Evolutionary conservation across 2,329 filamentous ascomycete genomes (phyloP).

Genomic region (Aphanoascus verrucosus): DNA sequence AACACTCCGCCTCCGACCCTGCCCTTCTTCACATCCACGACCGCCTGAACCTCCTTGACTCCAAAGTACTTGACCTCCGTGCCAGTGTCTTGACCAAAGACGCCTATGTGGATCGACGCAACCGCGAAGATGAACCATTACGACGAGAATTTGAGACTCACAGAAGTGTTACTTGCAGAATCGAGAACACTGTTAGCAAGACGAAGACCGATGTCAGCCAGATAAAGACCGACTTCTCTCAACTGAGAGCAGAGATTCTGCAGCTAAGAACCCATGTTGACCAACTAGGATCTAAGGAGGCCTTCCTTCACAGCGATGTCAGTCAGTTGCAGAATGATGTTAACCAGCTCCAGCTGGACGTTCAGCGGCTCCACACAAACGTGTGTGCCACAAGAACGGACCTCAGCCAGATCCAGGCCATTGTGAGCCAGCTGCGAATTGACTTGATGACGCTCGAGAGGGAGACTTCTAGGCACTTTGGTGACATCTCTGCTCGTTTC

Average conservation of each 20-base stretch:
- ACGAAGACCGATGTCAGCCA: slow-evolving; percentile 17
- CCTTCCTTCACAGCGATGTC: slow-evolving; percentile 29
- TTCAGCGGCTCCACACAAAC: slow-evolving; percentile 27
- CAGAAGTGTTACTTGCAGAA: slow-evolving; percentile 26
- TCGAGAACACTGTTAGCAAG: slow-evolving; percentile 26
- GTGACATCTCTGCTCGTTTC: slow-evolving; percentile 23
- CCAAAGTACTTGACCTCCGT: slow-evolving; percentile 30
- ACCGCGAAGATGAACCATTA: slow-evolving; percentile 32
- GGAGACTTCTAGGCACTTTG: slow-evolving; percentile 25
- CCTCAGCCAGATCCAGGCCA: slow-evolving; percentile 29
- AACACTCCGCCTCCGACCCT: slow-evolving; percentile 24
- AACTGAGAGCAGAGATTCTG: slow-evolving; percentile 28
- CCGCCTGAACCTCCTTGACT: slow-evolving; percentile 31
- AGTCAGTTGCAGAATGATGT: slow-evolving; percentile 30
- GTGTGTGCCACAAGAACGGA: slow-evolving; percentile 28
- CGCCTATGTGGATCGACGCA: slow-evolving; percentile 30
- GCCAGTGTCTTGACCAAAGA: slow-evolving; percentile 31
- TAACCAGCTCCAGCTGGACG: slow-evolving; percentile 28
- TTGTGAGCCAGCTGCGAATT: slow-evolving; percentile 29
- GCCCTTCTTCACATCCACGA: slow-evolving; percentile 30
- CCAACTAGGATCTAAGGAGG: slow-evolving; percentile 26
- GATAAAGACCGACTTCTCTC: slow-evolving; percentile 28
- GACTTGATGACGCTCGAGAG: slow-evolving; percentile 29
- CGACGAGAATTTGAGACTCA: slow-evolving; percentile 31
- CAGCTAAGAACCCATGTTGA: slow-evolving; percentile 27